A percentile compares a stretch with the other conserved stretches of the same genome.
These are phyloP conservation scores for Boletus tylopilopsis DNA, from an alignment of 768 basidiomycete species.

Conservation along the genomic window DNA sequence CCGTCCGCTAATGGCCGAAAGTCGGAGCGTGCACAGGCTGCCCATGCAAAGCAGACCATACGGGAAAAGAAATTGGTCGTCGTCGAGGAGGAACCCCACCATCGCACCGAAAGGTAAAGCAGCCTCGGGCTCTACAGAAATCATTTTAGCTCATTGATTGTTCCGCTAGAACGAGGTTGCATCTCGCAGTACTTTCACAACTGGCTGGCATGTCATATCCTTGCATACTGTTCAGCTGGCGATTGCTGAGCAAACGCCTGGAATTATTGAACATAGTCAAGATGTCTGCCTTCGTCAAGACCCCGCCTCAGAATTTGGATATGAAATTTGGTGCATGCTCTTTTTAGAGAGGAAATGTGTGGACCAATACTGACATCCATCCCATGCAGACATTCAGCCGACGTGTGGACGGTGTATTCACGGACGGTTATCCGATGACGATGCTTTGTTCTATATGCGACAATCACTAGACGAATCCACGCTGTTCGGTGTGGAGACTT, in stretches of 20 bases:
- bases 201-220: constrained; percentile 51
- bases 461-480: constrained; percentile 41
- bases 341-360: too few species aligned
- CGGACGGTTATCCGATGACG: constrained; percentile 31
- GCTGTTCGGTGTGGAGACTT: constrained; percentile 72
- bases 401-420: constrained; percentile 44
- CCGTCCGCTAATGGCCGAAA: too few species aligned
- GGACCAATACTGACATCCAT: too few species aligned
- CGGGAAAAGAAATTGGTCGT: constrained; percentile 39
- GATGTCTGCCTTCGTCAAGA: constrained; percentile 23
- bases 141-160: neutral
- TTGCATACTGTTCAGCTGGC: constrained; percentile 75
- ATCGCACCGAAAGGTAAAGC: constrained; percentile 11
- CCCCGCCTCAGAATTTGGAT: constrained; percentile 28
- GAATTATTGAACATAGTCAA: constrained; percentile 70
- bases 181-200: constrained; percentile 37
- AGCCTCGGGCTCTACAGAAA: neutral
- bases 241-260: constrained; percentile 62
- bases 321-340: constrained; percentile 33
- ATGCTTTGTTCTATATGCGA: constrained; percentile 43
- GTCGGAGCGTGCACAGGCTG: too few species aligned
- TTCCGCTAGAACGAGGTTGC: constrained; percentile 8
- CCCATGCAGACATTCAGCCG: constrained; percentile 44
- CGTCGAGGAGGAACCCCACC: constrained; percentile 24
- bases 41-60: constrained; percentile 23